Conservation (phyloP, 73 alveolate species). For the Paramecium caudatum region DNA sequence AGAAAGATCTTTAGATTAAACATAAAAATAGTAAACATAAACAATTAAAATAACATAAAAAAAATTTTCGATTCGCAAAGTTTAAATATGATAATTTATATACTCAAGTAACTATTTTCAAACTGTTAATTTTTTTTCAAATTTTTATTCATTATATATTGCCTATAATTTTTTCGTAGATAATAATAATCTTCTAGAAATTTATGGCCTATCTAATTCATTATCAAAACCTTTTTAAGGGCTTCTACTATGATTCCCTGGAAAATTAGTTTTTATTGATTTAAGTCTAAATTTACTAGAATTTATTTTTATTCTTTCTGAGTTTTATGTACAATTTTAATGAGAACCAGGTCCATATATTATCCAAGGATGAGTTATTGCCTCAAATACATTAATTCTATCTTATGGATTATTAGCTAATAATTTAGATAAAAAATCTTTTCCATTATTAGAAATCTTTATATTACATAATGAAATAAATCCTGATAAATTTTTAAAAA, state of each 20-base stretch:
- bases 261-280: neutral
- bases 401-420: neutral
- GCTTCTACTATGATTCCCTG: neutral
- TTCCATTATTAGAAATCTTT: neutral
- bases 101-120: neutral
- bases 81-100: neutral
- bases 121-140: neutral
- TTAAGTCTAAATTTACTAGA: no score
- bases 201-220: neutral
- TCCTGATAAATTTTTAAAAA: constrained; percentile 20
- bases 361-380: neutral
- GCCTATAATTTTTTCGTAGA: neutral
- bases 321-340: no score
- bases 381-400: neutral
- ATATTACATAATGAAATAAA: neutral
- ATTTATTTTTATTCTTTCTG: no score
- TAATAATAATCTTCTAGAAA: neutral
- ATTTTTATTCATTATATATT: no score
- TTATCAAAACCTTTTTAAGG: neutral
- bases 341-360: constrained; percentile 2
- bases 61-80: constrained; percentile 39
- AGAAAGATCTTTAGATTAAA: neutral
- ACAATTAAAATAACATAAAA: neutral
- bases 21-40: neutral
- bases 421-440: neutral